A percentile compares a stretch with the other conserved stretches of the same genome.
phyloP scores from a whole-genome alignment of 768 basidiomycete genomes.

The Leccinellum luteum region DNA sequence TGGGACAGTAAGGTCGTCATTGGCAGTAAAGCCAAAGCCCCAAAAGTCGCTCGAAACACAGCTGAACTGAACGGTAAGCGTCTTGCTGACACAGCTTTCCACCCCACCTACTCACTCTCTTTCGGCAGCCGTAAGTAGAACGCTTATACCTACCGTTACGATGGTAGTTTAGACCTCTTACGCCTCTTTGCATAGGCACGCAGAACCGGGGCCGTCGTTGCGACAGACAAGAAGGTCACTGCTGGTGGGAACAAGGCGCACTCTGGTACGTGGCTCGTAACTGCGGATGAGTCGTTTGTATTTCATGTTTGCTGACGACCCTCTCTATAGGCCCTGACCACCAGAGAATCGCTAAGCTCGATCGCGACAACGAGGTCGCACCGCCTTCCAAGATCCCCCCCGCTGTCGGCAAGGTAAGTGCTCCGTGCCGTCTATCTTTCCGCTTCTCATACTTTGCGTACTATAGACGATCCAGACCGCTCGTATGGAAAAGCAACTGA shows the following conservation, averaged over 20 bases:
- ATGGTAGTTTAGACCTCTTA: constrained; percentile 6
- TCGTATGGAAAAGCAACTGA: constrained; percentile 72
- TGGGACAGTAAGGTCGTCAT: constrained; percentile 77
- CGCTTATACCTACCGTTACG: neutral
- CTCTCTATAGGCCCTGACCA: constrained; percentile 79
- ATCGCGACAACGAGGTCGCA: constrained; percentile 93
- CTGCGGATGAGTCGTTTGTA: neutral
- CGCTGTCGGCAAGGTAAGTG: constrained; percentile 67
- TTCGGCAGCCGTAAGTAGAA: constrained; percentile 50
- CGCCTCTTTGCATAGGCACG: constrained; percentile 51
- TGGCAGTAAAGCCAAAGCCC: constrained; percentile 60
- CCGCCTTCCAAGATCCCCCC: constrained; percentile 80
- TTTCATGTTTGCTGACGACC: neutral
- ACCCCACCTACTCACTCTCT: constrained; percentile 12
- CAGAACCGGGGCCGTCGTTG: constrained; percentile 70
- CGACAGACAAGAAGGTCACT: constrained; percentile 77
- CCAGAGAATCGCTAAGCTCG: constrained; percentile 90
- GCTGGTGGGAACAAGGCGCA: constrained; percentile 75
- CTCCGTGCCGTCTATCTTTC: neutral
- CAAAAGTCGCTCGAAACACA: constrained; percentile 61
- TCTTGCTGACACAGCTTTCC: neutral
- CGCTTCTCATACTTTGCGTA: constrained; percentile 2
- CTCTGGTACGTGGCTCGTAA: constrained; percentile 46
- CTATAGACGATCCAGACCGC: constrained; percentile 78
- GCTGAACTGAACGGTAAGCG: constrained; percentile 52